These are phyloP conservation scores for Venturia nashicola DNA, from an alignment of 2,329 filamentous ascomycete species.

Conservation along the genomic window DNA sequence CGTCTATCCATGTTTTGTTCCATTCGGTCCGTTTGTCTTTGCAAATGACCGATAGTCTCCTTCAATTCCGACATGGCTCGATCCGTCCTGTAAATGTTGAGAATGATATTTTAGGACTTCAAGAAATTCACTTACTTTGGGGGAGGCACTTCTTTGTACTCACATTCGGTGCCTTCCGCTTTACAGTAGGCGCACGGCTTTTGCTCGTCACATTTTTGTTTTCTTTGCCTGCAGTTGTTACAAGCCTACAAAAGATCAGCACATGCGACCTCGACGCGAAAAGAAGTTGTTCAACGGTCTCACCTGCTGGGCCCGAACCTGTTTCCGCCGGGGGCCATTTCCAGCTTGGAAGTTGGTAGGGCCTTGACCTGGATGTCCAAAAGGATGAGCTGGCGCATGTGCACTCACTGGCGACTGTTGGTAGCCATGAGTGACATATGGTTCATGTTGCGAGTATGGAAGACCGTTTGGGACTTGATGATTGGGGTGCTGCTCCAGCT, in stretches of 20 bases:
- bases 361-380: not conserved
- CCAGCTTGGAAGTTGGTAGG: not conserved
- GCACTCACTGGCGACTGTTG: not conserved
- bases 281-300: not conserved
- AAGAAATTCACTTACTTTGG: constrained; percentile 53
- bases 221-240: constrained; percentile 28
- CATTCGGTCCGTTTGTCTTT: constrained; percentile 3
- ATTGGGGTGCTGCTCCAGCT: constrained; percentile 6
- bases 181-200: constrained; percentile 50
- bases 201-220: constrained; percentile 30
- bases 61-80: not conserved
- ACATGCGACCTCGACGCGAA: not conserved
- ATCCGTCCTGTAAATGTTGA: not conserved
- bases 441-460: constrained; percentile 6
- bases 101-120: not conserved
- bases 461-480: constrained; percentile 1
- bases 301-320: constrained; percentile 8
- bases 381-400: not conserved
- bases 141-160: constrained; percentile 73
- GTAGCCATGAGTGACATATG: not conserved
- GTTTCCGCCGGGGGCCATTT: not conserved
- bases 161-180: constrained; percentile 72
- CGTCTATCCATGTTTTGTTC: not conserved
- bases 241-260: constrained; percentile 51
- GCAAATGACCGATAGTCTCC: not conserved